phyloP scores from a whole-genome alignment of 169 alveolate genomes.

The Theileria annulata region DNA sequence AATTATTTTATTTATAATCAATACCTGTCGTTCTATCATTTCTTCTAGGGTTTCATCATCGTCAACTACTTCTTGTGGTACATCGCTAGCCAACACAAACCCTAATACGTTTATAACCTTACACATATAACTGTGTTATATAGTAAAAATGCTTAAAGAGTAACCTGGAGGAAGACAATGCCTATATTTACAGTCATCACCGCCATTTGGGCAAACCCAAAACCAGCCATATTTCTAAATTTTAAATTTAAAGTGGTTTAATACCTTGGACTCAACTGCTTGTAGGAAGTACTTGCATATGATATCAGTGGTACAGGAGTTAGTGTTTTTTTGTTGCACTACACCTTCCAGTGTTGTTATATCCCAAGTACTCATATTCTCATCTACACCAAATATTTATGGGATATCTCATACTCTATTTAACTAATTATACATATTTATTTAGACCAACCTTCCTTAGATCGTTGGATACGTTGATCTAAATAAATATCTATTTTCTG shows the following conservation, averaged over 20 bases:
- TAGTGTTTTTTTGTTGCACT: conserved; percentile 79
- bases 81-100: conserved; percentile 48
- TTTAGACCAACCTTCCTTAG: conserved; percentile 29
- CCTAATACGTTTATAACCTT: conserved; percentile 23
- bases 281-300: conserved; percentile 93
- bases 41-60: conserved; percentile 69
- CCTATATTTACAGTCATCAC: conserved; percentile 94
- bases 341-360: conserved; percentile 63
- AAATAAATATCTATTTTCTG: conserved; percentile 93
- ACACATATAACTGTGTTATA: not conserved
- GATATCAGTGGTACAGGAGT: conserved; percentile 84
- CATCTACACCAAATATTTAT: conserved; percentile 69
- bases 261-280: conserved; percentile 93
- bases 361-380: conserved; percentile 63
- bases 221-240: conserved; percentile 94
- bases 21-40: conserved; percentile 65
- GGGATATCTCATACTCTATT: conserved; percentile 70
- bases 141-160: not conserved
- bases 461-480: conserved; percentile 89
- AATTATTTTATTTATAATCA: not conserved
- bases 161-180: conserved; percentile 97
- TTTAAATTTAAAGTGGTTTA: not conserved
- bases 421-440: conserved; percentile 66
- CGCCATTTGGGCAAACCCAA: conserved; percentile 99
- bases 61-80: conserved; percentile 65